phyloP scores from a whole-genome alignment of 257 asterid genomes.

The Henckelia pumila region DNA sequence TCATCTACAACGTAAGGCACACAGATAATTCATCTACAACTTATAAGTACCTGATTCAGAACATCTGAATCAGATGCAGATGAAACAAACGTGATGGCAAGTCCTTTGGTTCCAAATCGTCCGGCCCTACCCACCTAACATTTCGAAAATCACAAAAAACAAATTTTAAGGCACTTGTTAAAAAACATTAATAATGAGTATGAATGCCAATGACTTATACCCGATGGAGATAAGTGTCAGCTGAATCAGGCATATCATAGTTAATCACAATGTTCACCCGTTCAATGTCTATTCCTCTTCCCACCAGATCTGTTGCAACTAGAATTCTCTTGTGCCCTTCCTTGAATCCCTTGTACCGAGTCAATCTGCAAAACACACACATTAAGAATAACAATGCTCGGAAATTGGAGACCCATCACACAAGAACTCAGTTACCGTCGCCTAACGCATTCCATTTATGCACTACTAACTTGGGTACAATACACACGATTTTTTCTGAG shows the following conservation, averaged over 20 bases:
- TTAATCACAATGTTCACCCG: conserved; percentile 90
- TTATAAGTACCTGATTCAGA: conserved; percentile 63
- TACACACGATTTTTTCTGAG: neutral
- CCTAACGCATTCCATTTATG: neutral
- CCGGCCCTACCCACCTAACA: conserved; percentile 95
- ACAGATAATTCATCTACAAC: neutral
- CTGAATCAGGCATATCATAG: conserved; percentile 97
- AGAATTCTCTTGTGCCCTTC: conserved; percentile 95
- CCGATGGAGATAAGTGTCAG: conserved; percentile 89
- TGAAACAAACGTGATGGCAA: conserved; percentile 88
- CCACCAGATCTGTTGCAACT: conserved; percentile 93
- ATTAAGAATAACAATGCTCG: neutral
- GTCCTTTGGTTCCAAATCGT: conserved; percentile 91
- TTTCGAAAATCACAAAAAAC: neutral
- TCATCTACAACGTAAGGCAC: neutral
- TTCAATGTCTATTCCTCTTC: conserved; percentile 93
- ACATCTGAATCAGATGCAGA: conserved; percentile 94
- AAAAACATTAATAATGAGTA: neutral
- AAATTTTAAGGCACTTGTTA: conserved; percentile 8
- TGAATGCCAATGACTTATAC: conserved; percentile 30
- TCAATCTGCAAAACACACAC: conserved; percentile 49
- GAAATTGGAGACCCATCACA: neutral
- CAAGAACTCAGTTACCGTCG: neutral
- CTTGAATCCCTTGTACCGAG: conserved; percentile 87
- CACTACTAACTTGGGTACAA: neutral